Evolutionary conservation across 352 stramenopile genomes (phyloP).

Genomic region (Phytophthora boehmeriae): DNA sequence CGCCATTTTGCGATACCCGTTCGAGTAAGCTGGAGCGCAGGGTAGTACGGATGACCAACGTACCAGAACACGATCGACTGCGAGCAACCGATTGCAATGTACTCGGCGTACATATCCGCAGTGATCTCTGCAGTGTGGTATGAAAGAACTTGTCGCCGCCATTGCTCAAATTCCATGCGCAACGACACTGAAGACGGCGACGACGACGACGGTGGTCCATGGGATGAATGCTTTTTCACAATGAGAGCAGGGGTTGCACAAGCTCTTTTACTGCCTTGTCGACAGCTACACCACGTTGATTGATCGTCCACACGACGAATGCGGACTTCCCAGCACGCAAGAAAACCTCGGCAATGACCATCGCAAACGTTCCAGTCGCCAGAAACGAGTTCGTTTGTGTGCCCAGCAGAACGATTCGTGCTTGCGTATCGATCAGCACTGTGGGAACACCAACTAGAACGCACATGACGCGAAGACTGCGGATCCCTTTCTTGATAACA

Average conservation of each 20-base stretch:
- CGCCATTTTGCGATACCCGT: background rate
- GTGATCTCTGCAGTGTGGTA: constrained; percentile 37
- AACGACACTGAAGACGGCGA: background rate
- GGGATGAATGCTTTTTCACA: background rate
- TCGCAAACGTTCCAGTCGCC: constrained; percentile 1
- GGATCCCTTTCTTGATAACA: constrained; percentile 17
- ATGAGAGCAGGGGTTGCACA: background rate
- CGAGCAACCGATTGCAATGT: constrained; percentile 49
- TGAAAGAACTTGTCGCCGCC: constrained; percentile 14
- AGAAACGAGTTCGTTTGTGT: constrained; percentile 1
- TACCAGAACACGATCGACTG: constrained; percentile 36
- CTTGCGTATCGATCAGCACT: constrained; percentile 35
- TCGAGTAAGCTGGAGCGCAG: background rate
- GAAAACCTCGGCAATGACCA: constrained; percentile 27
- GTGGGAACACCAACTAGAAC: constrained; percentile 26
- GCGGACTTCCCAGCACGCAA: constrained; percentile 17
- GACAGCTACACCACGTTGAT: background rate
- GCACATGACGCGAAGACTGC: constrained; percentile 25
- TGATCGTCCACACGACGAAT: constrained; percentile 20
- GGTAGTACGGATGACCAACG: constrained; percentile 39
- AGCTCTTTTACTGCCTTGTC: background rate
- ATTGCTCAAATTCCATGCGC: constrained; percentile 12
- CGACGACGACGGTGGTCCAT: background rate
- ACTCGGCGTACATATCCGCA: constrained; percentile 46
- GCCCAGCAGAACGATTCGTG: constrained; percentile 23